Evolutionary conservation across 2,329 filamentous ascomycete species (phyloP).

Genomic region (Cordyceps cateniannulata): DNA sequence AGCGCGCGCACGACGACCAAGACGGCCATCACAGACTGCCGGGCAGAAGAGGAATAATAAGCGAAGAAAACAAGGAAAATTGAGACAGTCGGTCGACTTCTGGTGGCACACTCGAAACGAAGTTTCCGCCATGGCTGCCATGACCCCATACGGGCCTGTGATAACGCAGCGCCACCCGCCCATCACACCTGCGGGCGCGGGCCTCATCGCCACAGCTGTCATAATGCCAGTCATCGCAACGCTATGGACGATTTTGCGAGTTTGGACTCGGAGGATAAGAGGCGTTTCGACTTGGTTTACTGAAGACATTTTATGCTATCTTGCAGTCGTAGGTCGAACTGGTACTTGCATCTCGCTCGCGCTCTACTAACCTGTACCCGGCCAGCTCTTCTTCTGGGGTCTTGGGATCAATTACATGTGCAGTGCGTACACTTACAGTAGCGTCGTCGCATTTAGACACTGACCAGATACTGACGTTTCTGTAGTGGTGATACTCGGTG

Average conservation of each 20-base stretch:
- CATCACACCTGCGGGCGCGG: conserved; percentile 10
- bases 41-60: background rate
- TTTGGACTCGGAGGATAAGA: conserved; percentile 16
- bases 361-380: background rate
- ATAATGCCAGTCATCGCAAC: conserved; percentile 16
- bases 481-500: conserved; percentile 17
- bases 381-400: conserved; percentile 15
- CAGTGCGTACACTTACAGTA: conserved; percentile 10
- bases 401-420: conserved; percentile 14
- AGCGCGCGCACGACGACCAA: background rate
- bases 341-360: background rate
- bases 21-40: background rate
- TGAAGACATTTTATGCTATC: conserved; percentile 17
- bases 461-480: background rate
- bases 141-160: background rate
- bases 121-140: background rate
- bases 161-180: conserved; percentile 10
- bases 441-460: background rate
- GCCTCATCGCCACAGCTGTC: conserved; percentile 12
- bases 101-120: background rate
- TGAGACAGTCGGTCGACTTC: background rate
- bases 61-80: too few species aligned
- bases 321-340: conserved; percentile 13
- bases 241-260: conserved; percentile 14
- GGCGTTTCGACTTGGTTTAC: conserved; percentile 9